Percentiles rank a stretch among this genome's conserved stretches.
phyloP scores from a whole-genome alignment of 2,329 filamentous ascomycete species.

The Elsinoe australis region DNA sequence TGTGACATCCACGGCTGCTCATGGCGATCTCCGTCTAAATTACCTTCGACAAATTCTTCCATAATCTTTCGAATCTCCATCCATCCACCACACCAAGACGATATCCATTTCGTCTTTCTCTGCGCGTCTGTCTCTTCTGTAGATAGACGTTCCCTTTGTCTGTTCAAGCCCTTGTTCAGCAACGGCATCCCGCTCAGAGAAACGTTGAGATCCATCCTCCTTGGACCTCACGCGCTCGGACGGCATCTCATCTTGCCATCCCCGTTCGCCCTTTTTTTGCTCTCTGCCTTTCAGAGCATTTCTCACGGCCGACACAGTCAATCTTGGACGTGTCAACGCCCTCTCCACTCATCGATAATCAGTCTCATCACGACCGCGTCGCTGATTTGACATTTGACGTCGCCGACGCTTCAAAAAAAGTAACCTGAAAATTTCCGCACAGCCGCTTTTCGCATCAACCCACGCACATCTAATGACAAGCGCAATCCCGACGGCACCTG shows the following conservation, averaged over 20 bases:
- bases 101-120: slow-evolving; percentile 15
- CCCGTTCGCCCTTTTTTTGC: slow-evolving; percentile 12
- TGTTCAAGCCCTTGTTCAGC: slow-evolving; percentile 5
- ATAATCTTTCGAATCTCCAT: slow-evolving; percentile 9
- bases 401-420: slow-evolving; percentile 16
- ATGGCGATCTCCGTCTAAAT: slow-evolving; percentile 12
- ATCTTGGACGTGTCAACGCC: slow-evolving; percentile 9
- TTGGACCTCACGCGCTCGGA: slow-evolving; percentile 16
- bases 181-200: slow-evolving; percentile 2
- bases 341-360: slow-evolving; percentile 14
- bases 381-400: slow-evolving; percentile 18
- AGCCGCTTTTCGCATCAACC: slow-evolving; percentile 20
- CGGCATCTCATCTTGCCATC: slow-evolving; percentile 9
- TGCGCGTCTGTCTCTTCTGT: slow-evolving; percentile 13
- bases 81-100: slow-evolving; percentile 5
- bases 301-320: slow-evolving; percentile 1
- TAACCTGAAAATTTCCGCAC: slow-evolving; percentile 19
- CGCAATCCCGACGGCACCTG: slow-evolving; percentile 45
- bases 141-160: slow-evolving; percentile 14
- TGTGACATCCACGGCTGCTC: slow-evolving; percentile 1
- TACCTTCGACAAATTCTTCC: slow-evolving; percentile 15
- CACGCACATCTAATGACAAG: slow-evolving; percentile 51
- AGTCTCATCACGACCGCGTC: slow-evolving; percentile 1
- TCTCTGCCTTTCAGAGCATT: slow-evolving; percentile 8
- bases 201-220: slow-evolving; percentile 12